These are phyloP conservation scores for Marasmius fiardii DNA, from an alignment of 1,284 basidiomycete species.

Conservation along the genomic window DNA sequence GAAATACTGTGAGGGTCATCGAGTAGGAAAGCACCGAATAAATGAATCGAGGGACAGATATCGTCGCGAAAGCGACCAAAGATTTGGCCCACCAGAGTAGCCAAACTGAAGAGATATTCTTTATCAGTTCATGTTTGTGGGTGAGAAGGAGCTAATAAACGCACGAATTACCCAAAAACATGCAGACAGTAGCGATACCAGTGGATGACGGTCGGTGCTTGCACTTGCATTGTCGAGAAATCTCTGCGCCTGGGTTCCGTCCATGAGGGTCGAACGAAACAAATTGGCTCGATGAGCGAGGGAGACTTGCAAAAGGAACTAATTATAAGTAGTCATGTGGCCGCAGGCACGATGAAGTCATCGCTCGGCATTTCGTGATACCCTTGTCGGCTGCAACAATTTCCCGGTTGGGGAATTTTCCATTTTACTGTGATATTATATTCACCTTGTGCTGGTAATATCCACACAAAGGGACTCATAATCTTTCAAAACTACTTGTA, in stretches of 20 bases:
- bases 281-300: neutral
- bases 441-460: no score
- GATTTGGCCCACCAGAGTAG: slow-evolving; percentile 72
- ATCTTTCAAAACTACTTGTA: no score
- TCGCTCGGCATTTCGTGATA: no score
- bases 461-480: no score
- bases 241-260: neutral
- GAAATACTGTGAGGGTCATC: slow-evolving; percentile 76
- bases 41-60: slow-evolving; percentile 74
- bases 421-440: no score
- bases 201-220: slow-evolving; percentile 42
- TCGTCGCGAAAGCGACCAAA: slow-evolving; percentile 73
- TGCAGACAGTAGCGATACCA: slow-evolving; percentile 77
- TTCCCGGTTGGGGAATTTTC: no score
- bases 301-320: no score
- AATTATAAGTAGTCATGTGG: neutral
- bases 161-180: slow-evolving; percentile 79
- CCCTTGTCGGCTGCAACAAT: no score
- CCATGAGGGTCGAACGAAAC: neutral
- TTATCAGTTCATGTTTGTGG: slow-evolving; percentile 4
- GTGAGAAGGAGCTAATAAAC: slow-evolving; percentile 26
- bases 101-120: slow-evolving; percentile 55
- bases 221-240: neutral
- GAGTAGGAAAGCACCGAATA: slow-evolving; percentile 84
- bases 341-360: neutral